Base-by-base conservation (phyloP, 2,329 filamentous ascomycete species). In the Zymoseptoria pseudotritici region DNA sequence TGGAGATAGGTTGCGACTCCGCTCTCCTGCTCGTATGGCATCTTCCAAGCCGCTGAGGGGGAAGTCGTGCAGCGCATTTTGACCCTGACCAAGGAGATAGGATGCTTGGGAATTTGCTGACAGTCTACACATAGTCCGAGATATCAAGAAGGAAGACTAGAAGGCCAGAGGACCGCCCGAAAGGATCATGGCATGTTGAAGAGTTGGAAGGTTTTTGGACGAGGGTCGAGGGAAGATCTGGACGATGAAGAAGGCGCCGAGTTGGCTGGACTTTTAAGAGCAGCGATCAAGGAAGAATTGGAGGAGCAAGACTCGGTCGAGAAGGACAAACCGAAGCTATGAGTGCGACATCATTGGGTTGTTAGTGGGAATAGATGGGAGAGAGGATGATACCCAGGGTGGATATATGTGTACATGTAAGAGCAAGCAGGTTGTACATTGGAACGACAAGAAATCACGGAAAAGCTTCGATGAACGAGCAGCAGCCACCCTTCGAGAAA, bases 151-250 rank as follows among this genome's bases (percentile, higher is more conserved):
- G 74, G 70, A 21, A 78, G 79, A 13, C 72, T 72, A 0, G 85
- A 88, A 58, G 73, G 79, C 42, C 76, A 77, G 59, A 76, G 74
- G 20, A 76, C 83, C 82, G 60, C 79, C 78, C 65, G 70, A 77
- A 53, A 77, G 77, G 69, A 73, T 55, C 65, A 66, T 50, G 69
- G 69, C 4, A 67, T 67, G 67, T 58, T 73, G 67, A 83, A 82
- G 78, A 86, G 85, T 71, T 92, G 91, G 77, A 90, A 87, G 53
- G 92, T 92, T 89, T 93, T 93, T 77, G 90, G 89, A 0, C 76
- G 86, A 13, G 90, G 90, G 0, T 79, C 82, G 70, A 78, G 90
- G 58, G 84, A 87, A 64, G 89, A 93, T 62, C 71, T 93, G 58
- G 89, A 92, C 67, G 89, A 92, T 49, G 86, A 89, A 10, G 89